A percentile compares a stretch with the other conserved stretches of the same genome.
Evolutionary conservation across 2,329 filamentous ascomycete genomes (phyloP).

Genomic region (Xylaria sp.): DNA sequence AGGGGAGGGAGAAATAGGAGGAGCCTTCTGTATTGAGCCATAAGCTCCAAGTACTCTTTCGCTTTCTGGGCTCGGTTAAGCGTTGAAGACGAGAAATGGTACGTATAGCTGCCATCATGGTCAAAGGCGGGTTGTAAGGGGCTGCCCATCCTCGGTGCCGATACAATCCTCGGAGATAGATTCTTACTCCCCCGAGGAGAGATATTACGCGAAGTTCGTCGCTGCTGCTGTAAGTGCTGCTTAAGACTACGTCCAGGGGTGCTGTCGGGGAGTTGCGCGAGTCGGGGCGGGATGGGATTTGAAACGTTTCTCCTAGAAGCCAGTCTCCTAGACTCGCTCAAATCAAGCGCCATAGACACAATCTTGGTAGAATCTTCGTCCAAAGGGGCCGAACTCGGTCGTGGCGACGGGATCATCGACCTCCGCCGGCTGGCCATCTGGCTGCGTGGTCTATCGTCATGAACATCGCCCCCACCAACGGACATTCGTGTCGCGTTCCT

Average conservation of each 20-base stretch:
- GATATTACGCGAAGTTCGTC: constrained; percentile 68
- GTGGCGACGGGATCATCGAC: constrained; percentile 42
- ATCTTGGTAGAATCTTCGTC: constrained; percentile 88
- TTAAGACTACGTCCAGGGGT: constrained; percentile 68
- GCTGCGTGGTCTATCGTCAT: constrained; percentile 42
- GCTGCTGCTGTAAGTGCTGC: constrained; percentile 77
- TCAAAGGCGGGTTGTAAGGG: constrained; percentile 62
- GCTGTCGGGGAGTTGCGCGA: constrained; percentile 63
- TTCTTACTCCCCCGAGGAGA: constrained; percentile 65
- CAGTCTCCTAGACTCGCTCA: constrained; percentile 81
- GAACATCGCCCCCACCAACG: constrained; percentile 24
- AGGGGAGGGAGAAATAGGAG: constrained; percentile 83
- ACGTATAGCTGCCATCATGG: constrained; percentile 62
- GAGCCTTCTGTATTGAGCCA: constrained; percentile 82
- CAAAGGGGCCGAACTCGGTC: constrained; percentile 50
- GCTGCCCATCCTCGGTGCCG: constrained; percentile 54
- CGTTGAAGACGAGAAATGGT: constrained; percentile 81
- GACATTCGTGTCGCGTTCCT: constrained; percentile 33
- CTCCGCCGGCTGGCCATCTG: constrained; percentile 41
- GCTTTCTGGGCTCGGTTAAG: constrained; percentile 85
- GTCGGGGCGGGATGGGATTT: constrained; percentile 61
- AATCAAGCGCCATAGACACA: constrained; percentile 87
- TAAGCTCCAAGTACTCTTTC: constrained; percentile 84
- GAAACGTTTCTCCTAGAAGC: constrained; percentile 67
- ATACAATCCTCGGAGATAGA: constrained; percentile 53